Evolutionary conservation across 2,329 filamentous ascomycete genomes (phyloP).

Genomic region (Pezicula radicicola): DNA sequence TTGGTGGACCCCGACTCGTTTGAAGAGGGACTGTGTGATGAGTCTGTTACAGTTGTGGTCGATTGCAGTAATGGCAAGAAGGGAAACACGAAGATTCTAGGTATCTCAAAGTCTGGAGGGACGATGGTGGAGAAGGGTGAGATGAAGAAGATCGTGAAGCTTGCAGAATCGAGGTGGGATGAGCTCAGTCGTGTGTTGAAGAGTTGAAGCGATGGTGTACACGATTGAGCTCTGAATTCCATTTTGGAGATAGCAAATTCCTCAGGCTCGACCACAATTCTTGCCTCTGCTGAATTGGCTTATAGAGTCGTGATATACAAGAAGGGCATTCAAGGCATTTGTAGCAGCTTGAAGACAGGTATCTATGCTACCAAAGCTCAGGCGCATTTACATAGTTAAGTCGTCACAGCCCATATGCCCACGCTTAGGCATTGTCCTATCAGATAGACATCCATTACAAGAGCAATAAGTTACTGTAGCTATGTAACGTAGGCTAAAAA

Average conservation of each 20-base stretch:
- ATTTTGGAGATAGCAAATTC: neutral
- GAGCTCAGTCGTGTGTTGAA: conserved; percentile 33
- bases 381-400: no score
- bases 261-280: no score
- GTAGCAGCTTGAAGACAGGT: no score
- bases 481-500: no score
- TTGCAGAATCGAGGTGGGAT: conserved; percentile 63
- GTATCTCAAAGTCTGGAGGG: conserved; percentile 83
- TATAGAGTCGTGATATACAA: no score
- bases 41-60: conserved; percentile 81
- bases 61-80: conserved; percentile 47
- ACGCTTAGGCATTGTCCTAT: no score
- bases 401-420: no score
- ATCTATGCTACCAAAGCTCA: no score
- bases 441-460: no score
- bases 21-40: conserved; percentile 81
- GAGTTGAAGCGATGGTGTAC: conserved; percentile 8
- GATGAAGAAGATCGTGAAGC: conserved; percentile 55
- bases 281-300: no score
- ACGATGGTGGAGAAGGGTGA: conserved; percentile 62
- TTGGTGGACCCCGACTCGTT: conserved; percentile 85
- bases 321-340: no score
- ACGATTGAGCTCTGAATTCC: neutral
- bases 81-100: conserved; percentile 52
- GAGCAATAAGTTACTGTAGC: no score